These are phyloP conservation scores for Lecanicillium sp. DNA, from an alignment of 2,329 filamentous ascomycete genomes.

Conservation along the genomic window DNA sequence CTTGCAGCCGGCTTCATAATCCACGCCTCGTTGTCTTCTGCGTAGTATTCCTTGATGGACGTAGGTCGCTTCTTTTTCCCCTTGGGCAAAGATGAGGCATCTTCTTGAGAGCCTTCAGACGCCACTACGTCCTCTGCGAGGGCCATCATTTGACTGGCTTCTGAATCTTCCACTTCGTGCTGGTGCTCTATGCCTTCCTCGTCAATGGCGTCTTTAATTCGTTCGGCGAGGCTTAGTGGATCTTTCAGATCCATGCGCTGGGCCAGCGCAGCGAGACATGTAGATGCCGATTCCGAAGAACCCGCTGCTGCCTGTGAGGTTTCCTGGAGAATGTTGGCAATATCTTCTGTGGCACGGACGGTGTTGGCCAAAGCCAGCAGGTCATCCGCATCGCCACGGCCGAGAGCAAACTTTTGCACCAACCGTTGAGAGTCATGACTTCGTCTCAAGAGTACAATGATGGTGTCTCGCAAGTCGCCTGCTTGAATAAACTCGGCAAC, in stretches of 20 bases:
- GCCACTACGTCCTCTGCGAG: conserved; percentile 66
- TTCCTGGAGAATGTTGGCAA: conserved; percentile 41
- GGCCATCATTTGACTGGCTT: conserved; percentile 61
- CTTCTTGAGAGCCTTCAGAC: conserved; percentile 55
- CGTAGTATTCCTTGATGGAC: conserved; percentile 50
- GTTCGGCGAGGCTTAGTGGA: conserved; percentile 59
- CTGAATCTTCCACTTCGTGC: conserved; percentile 68
- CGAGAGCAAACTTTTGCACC: conserved; percentile 89
- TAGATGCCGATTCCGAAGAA: conserved; percentile 6
- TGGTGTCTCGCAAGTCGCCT: conserved; percentile 59
- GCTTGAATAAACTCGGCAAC: conserved; percentile 67
- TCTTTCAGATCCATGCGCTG: conserved; percentile 57
- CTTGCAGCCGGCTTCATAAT: conserved; percentile 66
- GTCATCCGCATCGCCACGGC: conserved; percentile 87
- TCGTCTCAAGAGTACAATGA: conserved; percentile 60
- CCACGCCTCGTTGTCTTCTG: conserved; percentile 53
- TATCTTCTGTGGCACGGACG: conserved; percentile 63
- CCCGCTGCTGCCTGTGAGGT: too few relatives aligned
- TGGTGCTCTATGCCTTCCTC: conserved; percentile 82
- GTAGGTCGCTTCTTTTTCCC: conserved; percentile 35
- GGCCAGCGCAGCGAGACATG: conserved; percentile 38
- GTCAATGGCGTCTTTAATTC: conserved; percentile 75
- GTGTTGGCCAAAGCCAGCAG: conserved; percentile 77
- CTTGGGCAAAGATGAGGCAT: conserved; percentile 47
- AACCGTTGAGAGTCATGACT: conserved; percentile 84